Evolutionary conservation across 768 basidiomycete species (phyloP).

Genomic region (Hericium alpestre): DNA sequence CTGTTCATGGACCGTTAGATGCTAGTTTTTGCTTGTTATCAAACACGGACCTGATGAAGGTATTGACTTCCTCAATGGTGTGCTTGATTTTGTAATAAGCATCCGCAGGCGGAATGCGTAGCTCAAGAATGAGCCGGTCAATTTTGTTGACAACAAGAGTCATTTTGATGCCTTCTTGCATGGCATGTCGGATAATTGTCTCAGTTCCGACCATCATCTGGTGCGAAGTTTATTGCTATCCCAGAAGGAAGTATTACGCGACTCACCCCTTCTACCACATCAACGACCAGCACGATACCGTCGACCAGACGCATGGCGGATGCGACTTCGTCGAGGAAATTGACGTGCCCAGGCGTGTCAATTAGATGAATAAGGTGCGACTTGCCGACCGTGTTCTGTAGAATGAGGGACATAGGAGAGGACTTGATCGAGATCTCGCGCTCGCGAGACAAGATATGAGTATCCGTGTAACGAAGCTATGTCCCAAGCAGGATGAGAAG

Average conservation of each 20-base stretch:
- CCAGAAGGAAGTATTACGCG: background rate
- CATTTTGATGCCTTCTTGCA: constrained; percentile 83
- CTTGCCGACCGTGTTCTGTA: constrained; percentile 79
- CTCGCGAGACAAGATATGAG: constrained; percentile 78
- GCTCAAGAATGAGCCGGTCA: constrained; percentile 91
- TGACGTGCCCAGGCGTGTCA: constrained; percentile 97
- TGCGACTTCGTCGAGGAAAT: constrained; percentile 97
- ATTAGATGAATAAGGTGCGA: constrained; percentile 89
- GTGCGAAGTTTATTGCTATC: constrained; percentile 7
- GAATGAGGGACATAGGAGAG: constrained; percentile 87
- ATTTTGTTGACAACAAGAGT: constrained; percentile 96
- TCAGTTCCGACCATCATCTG: constrained; percentile 93
- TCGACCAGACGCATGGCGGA: constrained; percentile 78
- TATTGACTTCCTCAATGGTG: constrained; percentile 97
- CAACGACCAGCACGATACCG: constrained; percentile 88
- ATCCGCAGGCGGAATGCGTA: constrained; percentile 89
- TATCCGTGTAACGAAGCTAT: constrained; percentile 92
- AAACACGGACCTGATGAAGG: constrained; percentile 70
- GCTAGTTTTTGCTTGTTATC: background rate
- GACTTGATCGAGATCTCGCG: constrained; percentile 94
- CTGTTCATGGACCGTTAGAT: constrained; percentile 23
- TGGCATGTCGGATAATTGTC: constrained; percentile 74
- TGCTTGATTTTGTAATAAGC: constrained; percentile 99
- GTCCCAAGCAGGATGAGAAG: background rate
- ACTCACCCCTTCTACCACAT: constrained; percentile 91